Evolutionary conservation across 768 basidiomycete genomes (phyloP), one percentile per base, ranked within the genome.

Genomic region (Favolaschia claudopus): DNA sequence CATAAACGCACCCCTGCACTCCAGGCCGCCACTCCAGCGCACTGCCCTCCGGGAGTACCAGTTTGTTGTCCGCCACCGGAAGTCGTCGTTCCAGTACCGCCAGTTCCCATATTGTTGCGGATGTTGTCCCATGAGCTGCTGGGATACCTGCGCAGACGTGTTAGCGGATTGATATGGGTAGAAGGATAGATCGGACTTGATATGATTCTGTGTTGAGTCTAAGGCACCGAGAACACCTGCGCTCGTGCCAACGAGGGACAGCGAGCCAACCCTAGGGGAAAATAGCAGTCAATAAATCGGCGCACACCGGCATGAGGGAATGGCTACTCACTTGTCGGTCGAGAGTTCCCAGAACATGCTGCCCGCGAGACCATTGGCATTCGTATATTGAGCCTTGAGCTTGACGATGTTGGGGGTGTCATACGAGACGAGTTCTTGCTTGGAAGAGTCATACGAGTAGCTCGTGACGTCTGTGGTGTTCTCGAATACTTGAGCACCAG

Each of bases 341-440:
- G n/a, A n/a, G n/a, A n/a, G n/a, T n/a, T n/a, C 88, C 89, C 89
- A 91, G 75, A 86, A 89, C 89, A 91, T 89, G 47, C 85, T 83
- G 3, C 88, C 89, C 10, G 77, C 89, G 65, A 94, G 78, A 6
- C 82, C 81, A 14, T 86, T 81, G 5, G 79, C 70, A 37, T 77
- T 76, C 58, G 91, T 82, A 67, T 93, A 93, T 49, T 87, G 79
- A 3, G 86, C 84, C 73, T 95, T 95, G 65, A 81, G 64, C 50
- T 72, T 78, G 49, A 83, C 85, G 64, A 92, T 86, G 62, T 85
- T 76, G 17, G 89, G 90, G 0, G 84, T 86, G 68, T 95, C 93
- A 72, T 92, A 93, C 4, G 86, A 87, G 29, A 93, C 86, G 24
- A 93, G 79, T 67, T 91, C 89, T 55, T 75, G 73, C 65, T 80